Base-by-base conservation (phyloP, 2,329 filamentous ascomycete species). In the Diplocarpon mali region DNA sequence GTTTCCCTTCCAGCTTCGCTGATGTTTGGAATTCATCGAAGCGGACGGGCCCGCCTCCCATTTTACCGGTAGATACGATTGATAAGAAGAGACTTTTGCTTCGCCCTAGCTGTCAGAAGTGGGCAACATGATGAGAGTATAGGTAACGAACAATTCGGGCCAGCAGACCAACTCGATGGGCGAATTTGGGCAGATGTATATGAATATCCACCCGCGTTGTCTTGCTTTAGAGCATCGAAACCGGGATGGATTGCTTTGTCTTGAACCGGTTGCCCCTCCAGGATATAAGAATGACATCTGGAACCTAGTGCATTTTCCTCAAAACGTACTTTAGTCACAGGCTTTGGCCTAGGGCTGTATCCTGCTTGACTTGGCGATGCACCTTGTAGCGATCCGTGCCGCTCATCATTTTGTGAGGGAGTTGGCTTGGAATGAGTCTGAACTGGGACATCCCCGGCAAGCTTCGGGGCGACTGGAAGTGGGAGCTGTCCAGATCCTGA, bases 231-330 rank as follows among this genome's bases (percentile, higher is more conserved):
- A 37, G 53, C 49, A 31, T 57, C 37, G 30, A 57, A 57, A 32
- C 56, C 53, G 46, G 57, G 57, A 16, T 58, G 53, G 39, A 46
- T 44, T n/a, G 44, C 41, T 31, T 43, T 35, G 14, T 38, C 38
- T 13, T 35, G 43, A 12, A 43, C 37, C 14, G 17, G 29, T 3
- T 37, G 34, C 7, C 27, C 35, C 17, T 38, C 34, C 27, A 38
- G 24, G 11, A 43, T 27, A 32, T 37, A 34, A 8, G 41, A 43
- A 15, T 36, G 49, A 28, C 54, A 53, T 6, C 55, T 41, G 5
- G 49, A 47, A 34, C 55, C 49, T 17, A 46, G 14, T 35, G 32
- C 20, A 31, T 35, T 36, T 7, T 36, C 40, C 32, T 43, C 34
- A 14, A 43, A 34, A 28, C 37, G 41, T 15, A 15, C n/a, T 14